Evolutionary conservation across 2,329 filamentous ascomycete species (phyloP).

Genomic region (Triangularia verruculosa): DNA sequence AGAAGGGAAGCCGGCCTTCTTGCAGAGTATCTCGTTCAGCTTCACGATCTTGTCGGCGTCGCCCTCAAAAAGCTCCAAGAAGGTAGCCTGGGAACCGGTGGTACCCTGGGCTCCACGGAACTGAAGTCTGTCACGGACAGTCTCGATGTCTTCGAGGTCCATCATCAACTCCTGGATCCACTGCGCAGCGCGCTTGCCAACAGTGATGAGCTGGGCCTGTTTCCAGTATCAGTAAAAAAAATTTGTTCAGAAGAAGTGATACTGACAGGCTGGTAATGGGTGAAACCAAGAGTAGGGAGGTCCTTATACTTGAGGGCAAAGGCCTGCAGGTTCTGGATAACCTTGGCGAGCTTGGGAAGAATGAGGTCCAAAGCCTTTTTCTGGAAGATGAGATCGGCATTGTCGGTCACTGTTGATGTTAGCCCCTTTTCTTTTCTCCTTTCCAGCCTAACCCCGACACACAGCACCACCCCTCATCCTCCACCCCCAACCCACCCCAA

Average conservation of each 20-base stretch:
- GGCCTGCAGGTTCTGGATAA: constrained; percentile 68
- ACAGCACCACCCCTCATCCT: not conserved
- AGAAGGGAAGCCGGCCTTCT: constrained; percentile 52
- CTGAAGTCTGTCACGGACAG: constrained; percentile 62
- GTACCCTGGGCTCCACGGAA: constrained; percentile 71
- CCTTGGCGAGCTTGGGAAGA: constrained; percentile 72
- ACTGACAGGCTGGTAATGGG: constrained; percentile 60
- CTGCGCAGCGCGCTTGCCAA: constrained; percentile 66
- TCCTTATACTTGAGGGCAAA: constrained; percentile 74
- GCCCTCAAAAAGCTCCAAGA: constrained; percentile 63
- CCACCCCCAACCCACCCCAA: not conserved
- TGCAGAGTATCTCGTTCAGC: constrained; percentile 52
- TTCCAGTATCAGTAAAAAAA: constrained; percentile 1
- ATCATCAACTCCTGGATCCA: constrained; percentile 68
- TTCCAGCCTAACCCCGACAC: not conserved
- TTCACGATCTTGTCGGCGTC: constrained; percentile 49
- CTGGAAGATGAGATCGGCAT: constrained; percentile 74
- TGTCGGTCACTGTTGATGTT: constrained; percentile 58
- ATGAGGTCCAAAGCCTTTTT: constrained; percentile 64
- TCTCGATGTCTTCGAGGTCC: constrained; percentile 73
- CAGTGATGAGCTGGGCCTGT: constrained; percentile 56
- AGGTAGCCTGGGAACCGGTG: constrained; percentile 76
- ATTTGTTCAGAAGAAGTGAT: not conserved
- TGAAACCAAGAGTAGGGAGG: constrained; percentile 69
- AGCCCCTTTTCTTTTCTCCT: not conserved